phyloP scores from a whole-genome alignment of 805 yeast species.

The Candida sithepensis region DNA sequence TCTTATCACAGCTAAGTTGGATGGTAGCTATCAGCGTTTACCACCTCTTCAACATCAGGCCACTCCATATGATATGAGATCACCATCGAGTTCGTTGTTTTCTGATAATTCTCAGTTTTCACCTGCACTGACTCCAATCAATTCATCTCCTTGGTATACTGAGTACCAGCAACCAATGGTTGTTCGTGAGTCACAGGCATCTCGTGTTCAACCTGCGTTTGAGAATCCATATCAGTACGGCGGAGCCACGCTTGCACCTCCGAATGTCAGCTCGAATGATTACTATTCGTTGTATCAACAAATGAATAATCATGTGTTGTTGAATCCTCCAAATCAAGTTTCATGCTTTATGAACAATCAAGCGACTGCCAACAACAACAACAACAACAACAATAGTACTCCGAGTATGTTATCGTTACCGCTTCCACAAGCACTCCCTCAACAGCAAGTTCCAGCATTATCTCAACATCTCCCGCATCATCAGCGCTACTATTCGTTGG shows the following conservation, averaged over 20 bases:
- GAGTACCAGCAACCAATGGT: conserved; percentile 13
- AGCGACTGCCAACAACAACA: not conserved
- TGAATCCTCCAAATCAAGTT: conserved; percentile 2
- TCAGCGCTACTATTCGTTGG: conserved; percentile 20
- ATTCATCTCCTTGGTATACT: conserved; percentile 23
- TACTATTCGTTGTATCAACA: conserved; percentile 17
- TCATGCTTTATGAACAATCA: not conserved
- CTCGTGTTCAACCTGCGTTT: conserved; percentile 14
- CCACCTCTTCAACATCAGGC: conserved; percentile 6
- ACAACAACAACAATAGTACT: not conserved
- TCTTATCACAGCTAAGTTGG: conserved; percentile 6
- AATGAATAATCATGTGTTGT: conserved; percentile 9
- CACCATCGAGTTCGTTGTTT: conserved; percentile 20
- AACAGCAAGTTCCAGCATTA: not conserved
- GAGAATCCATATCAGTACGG: conserved; percentile 26
- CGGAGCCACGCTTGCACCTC: conserved; percentile 11
- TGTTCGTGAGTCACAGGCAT: conserved; percentile 5
- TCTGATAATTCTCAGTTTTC: conserved; percentile 22
- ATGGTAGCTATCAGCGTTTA: conserved; percentile 3
- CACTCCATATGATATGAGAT: conserved; percentile 13
- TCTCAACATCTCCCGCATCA: conserved; percentile 1
- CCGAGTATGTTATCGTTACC: conserved; percentile 2
- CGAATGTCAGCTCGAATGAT: conserved; percentile 9
- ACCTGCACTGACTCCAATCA: conserved; percentile 20
- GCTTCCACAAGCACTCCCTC: too few species aligned